Conservation (phyloP, 2,329 filamentous ascomycete species). For the Pestalotiopsis sp. region DNA sequence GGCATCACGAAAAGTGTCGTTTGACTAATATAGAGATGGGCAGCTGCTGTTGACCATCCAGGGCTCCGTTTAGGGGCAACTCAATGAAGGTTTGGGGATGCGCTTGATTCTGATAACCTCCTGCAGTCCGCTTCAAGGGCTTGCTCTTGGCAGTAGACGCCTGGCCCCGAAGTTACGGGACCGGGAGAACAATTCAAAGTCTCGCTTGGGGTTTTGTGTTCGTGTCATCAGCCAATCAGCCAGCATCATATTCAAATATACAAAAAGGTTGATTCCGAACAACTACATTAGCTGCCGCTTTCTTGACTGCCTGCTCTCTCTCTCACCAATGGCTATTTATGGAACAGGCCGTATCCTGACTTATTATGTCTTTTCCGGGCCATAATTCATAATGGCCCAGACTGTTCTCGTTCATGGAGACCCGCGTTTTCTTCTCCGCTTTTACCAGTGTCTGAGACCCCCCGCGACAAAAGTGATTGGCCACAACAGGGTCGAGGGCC, state of each 20-base stretch:
- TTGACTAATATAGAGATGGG: background rate
- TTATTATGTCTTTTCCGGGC: background rate
- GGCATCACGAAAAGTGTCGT: slow-evolving; percentile 38
- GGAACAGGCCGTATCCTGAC: background rate
- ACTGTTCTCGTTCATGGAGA: background rate
- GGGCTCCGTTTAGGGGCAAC: background rate
- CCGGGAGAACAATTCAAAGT: too few species aligned
- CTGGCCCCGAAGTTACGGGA: too few species aligned
- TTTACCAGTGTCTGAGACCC: background rate
- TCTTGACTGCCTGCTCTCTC: too few species aligned
- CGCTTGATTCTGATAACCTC: background rate
- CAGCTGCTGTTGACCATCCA: background rate
- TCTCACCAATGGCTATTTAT: background rate
- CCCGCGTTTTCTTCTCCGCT: background rate
- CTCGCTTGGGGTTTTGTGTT: too few species aligned
- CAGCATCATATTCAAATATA: too few species aligned
- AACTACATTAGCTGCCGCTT: too few species aligned
- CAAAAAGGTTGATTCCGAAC: too few species aligned
- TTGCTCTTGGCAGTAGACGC: too few species aligned
- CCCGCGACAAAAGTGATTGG: background rate
- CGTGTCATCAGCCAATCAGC: too few species aligned
- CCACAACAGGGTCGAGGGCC: background rate
- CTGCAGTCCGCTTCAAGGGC: too few species aligned
- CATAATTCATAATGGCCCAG: background rate
- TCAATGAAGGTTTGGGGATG: background rate